Conservation (phyloP, 164 flowering plant species). For the Liriodendron chinense region DNA sequence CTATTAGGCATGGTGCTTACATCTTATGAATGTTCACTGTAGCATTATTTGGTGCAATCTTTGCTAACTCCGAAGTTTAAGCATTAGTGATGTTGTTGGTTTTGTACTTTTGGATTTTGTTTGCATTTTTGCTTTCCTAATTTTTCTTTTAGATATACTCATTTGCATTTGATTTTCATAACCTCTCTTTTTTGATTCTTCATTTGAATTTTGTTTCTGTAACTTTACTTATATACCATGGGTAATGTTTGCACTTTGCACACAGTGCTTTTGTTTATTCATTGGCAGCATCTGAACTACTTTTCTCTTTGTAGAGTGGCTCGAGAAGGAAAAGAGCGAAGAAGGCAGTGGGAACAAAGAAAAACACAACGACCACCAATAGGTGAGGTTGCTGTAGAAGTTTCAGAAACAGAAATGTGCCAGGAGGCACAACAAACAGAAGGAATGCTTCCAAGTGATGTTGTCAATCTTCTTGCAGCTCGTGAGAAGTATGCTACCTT, state of each 20-base stretch:
- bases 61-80: not conserved
- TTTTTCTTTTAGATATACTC: not conserved
- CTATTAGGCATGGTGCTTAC: not conserved
- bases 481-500: slow-evolving; percentile 59
- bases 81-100: not conserved
- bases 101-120: not conserved
- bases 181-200: not conserved
- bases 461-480: slow-evolving; percentile 66
- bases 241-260: not conserved
- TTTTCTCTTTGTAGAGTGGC: slow-evolving; percentile 38
- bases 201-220: not conserved
- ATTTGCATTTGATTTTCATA: not conserved
- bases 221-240: not conserved
- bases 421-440: slow-evolving; percentile 21
- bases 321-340: slow-evolving; percentile 73
- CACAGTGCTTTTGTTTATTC: not conserved
- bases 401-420: slow-evolving; percentile 27
- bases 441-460: slow-evolving; percentile 74
- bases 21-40: too few relatives aligned
- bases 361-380: slow-evolving; percentile 39
- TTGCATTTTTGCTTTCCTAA: too few relatives aligned
- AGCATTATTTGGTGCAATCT: too few relatives aligned
- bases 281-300: not conserved
- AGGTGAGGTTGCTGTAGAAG: slow-evolving; percentile 28
- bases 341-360: slow-evolving; percentile 63